phyloP scores from a whole-genome alignment of 345 rosid genomes.

The Physaria fendleri region DNA sequence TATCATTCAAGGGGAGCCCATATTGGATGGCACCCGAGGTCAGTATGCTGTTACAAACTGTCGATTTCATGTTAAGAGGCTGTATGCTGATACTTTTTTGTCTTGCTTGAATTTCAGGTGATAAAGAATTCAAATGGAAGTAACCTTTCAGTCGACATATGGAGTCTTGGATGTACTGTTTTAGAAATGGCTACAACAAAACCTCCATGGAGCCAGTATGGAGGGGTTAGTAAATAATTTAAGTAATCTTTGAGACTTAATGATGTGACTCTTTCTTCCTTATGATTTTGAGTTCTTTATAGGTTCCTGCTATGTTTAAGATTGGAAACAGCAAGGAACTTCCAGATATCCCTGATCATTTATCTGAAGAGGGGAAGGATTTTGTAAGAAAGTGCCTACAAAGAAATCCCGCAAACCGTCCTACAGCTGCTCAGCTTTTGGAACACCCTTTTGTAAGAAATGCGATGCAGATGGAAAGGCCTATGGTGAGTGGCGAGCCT shows the following conservation, averaged over 20 bases:
- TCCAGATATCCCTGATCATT: slow-evolving; percentile 66
- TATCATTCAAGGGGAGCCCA: slow-evolving; percentile 83
- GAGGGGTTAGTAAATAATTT: slow-evolving; percentile 56
- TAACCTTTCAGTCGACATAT: slow-evolving; percentile 78
- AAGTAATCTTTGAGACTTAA: not conserved
- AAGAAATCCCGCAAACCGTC: slow-evolving; percentile 58
- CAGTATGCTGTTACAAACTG: slow-evolving; percentile 6
- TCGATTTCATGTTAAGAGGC: not conserved
- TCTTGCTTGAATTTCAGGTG: slow-evolving; percentile 40
- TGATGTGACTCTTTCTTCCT: not conserved
- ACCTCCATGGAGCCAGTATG: slow-evolving; percentile 87
- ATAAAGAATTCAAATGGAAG: slow-evolving; percentile 62
- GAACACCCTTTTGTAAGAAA: slow-evolving; percentile 60
- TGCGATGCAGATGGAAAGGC: slow-evolving; percentile 54
- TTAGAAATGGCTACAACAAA: slow-evolving; percentile 85
- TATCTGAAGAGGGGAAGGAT: slow-evolving; percentile 73
- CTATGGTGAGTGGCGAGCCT: slow-evolving; percentile 33
- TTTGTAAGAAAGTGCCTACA: slow-evolving; percentile 67
- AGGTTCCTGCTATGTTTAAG: slow-evolving; percentile 86
- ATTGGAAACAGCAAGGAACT: slow-evolving; percentile 88
- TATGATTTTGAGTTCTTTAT: slow-evolving; percentile 4
- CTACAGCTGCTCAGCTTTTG: slow-evolving; percentile 57
- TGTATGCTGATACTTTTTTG: slow-evolving; percentile 2
- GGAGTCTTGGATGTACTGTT: slow-evolving; percentile 92
- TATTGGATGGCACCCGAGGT: slow-evolving; percentile 98